These are phyloP conservation scores for Hygrophorus russula DNA, from an alignment of 768 basidiomycete species.

Conservation along the genomic window DNA sequence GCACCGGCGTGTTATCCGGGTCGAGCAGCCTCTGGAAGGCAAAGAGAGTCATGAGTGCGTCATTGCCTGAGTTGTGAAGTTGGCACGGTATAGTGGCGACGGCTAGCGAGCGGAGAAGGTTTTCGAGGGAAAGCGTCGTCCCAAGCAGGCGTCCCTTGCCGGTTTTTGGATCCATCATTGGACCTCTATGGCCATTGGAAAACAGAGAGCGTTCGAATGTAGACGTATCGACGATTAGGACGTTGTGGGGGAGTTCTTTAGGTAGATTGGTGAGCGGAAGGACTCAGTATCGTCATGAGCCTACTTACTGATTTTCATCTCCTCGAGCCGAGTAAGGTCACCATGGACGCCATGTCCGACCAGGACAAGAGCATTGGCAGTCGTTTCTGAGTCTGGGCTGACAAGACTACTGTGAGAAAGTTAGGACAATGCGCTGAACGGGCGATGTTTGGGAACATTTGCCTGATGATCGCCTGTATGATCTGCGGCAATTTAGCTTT, in stretches of 20 bases:
- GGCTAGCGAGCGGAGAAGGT: constrained; percentile 39
- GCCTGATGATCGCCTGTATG: constrained; percentile 67
- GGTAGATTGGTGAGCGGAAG: neutral
- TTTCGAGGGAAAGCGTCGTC: constrained; percentile 50
- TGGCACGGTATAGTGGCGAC: constrained; percentile 19
- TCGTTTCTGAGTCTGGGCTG: constrained; percentile 68
- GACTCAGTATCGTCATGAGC: neutral
- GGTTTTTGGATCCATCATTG: constrained; percentile 51
- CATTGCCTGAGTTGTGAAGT: constrained; percentile 72
- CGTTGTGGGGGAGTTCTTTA: constrained; percentile 63
- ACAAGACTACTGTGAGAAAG: constrained; percentile 43
- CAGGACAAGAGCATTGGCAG: constrained; percentile 58
- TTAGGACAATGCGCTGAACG: neutral
- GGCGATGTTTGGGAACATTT: constrained; percentile 8
- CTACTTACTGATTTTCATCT: constrained; percentile 69
- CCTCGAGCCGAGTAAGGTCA: constrained; percentile 54
- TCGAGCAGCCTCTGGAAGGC: constrained; percentile 61
- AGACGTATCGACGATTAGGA: constrained; percentile 56
- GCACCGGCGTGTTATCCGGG: constrained; percentile 30
- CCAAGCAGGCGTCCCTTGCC: constrained; percentile 39
- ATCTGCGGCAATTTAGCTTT: constrained; percentile 63
- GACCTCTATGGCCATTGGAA: constrained; percentile 39
- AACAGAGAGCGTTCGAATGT: constrained; percentile 55
- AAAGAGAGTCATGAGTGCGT: constrained; percentile 60
- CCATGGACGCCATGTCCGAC: constrained; percentile 49